Percentiles rank a stretch among this genome's conserved stretches.
Evolutionary conservation across 208 protist genomes (phyloP).

Genomic region (Trypanosoma platydactyli): DNA sequence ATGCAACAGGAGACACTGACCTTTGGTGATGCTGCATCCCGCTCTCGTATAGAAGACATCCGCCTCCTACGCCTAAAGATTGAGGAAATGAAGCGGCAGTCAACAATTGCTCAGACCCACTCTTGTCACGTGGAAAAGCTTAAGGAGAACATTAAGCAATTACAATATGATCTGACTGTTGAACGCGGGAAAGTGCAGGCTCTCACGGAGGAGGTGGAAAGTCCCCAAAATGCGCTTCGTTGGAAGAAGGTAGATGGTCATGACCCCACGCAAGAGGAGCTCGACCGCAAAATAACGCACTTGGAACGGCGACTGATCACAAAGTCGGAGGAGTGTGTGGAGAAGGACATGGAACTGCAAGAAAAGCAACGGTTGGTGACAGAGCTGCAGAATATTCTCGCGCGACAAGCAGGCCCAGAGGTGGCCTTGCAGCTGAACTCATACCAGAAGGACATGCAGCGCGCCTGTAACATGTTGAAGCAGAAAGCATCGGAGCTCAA

Average conservation of each 20-base stretch:
- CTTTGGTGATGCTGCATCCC: conserved; percentile 95
- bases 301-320: conserved; percentile 96
- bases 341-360: conserved; percentile 94
- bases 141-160: conserved; percentile 43
- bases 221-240: conserved; percentile 89
- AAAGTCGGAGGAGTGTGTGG: conserved; percentile 97
- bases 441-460: conserved; percentile 92
- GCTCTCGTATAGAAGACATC: conserved; percentile 77
- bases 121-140: conserved; percentile 64
- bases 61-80: conserved; percentile 71
- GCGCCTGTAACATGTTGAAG: conserved; percentile 95
- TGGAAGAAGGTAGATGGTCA: conserved; percentile 95
- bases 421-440: conserved; percentile 93
- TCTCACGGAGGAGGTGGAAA: conserved; percentile 97
- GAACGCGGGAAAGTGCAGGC: conserved; percentile 90
- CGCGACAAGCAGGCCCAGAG: conserved; percentile 95
- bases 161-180: conserved; percentile 46
- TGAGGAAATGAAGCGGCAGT: conserved; percentile 90
- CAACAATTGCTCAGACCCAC: conserved; percentile 85
- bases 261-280: conserved; percentile 91
- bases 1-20: conserved; percentile 93
- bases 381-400: conserved; percentile 94
- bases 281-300: conserved; percentile 94
- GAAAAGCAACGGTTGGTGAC: conserved; percentile 95
- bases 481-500: conserved; percentile 87